Evolutionary conservation across 129 eudicot genomes (phyloP).

Genomic region (Glebionis coronaria): DNA sequence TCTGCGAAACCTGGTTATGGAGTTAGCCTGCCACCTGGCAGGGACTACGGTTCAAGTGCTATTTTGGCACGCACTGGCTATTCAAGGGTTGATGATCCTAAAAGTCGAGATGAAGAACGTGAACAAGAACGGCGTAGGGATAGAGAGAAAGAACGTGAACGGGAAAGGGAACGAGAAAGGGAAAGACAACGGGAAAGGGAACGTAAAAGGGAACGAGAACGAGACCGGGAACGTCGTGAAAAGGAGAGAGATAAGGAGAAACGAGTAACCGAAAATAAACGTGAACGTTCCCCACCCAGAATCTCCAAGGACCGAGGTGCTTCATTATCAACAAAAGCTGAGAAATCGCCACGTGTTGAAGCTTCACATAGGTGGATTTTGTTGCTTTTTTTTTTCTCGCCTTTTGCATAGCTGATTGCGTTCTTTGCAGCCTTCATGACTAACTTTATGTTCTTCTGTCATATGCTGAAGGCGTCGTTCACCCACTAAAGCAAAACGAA

Average conservation of each 20-base stretch:
- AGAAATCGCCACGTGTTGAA: constrained; percentile 71
- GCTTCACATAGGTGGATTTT: constrained; percentile 80
- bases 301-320: constrained; percentile 66
- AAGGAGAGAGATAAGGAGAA: constrained; percentile 60
- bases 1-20: constrained; percentile 93
- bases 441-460: constrained; percentile 81
- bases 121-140: constrained; percentile 76
- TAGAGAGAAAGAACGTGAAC: constrained; percentile 50
- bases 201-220: constrained; percentile 52
- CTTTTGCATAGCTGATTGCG: constrained; percentile 47
- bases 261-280: constrained; percentile 52
- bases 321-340: constrained; percentile 46
- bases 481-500: constrained; percentile 87
- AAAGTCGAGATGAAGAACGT: constrained; percentile 53
- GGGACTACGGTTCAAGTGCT: constrained; percentile 83
- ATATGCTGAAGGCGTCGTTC: constrained; percentile 97
- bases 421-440: constrained; percentile 63
- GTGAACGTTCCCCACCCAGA: constrained; percentile 75
- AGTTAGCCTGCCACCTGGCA: constrained; percentile 97
- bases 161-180: constrained; percentile 60
- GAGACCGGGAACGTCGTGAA: constrained; percentile 44
- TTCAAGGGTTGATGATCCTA: constrained; percentile 58
- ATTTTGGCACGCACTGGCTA: constrained; percentile 49
- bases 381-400: constrained; percentile 46
- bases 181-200: constrained; percentile 65